Evolutionary conservation across 208 protist species (phyloP).

Genomic region (Zelonia costaricensis): DNA sequence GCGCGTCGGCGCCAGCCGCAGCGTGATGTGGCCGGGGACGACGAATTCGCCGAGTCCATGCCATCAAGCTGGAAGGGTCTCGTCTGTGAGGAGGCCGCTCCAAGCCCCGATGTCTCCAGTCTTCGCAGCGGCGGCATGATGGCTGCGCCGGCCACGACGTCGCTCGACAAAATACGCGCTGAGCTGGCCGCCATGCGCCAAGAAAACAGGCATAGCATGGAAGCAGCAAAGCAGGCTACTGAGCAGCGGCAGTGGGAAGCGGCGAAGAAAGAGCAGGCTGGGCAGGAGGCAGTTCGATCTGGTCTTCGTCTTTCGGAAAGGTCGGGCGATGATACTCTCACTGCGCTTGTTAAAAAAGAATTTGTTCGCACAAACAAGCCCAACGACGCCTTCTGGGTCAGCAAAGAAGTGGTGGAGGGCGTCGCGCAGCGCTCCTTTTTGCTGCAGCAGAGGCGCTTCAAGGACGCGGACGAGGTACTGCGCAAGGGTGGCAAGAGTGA

Average conservation of each 20-base stretch:
- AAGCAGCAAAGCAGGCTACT: constrained; percentile 8
- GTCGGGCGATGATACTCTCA: constrained; percentile 2
- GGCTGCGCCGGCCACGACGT: constrained; percentile 52
- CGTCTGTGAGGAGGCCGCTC: neutral
- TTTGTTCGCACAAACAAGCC: constrained; percentile 35
- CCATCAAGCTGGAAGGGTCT: neutral
- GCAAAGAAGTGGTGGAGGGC: constrained; percentile 57
- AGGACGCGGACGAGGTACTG: constrained; percentile 72
- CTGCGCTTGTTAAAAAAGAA: constrained; percentile 14
- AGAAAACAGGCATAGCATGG: constrained; percentile 13
- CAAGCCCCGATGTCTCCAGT: constrained; percentile 15
- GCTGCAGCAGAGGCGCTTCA: constrained; percentile 36
- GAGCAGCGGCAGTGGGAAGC: constrained; percentile 15
- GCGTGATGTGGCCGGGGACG: neutral
- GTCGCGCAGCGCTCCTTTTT: constrained; percentile 33
- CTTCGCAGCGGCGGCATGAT: constrained; percentile 29
- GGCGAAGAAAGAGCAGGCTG: constrained; percentile 5
- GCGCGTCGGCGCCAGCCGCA: constrained; percentile 16
- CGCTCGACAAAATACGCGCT: constrained; percentile 63
- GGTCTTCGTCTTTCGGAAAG: neutral
- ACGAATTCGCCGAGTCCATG: neutral
- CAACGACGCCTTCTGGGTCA: constrained; percentile 52
- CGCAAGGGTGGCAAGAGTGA: constrained; percentile 36
- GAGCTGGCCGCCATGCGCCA: constrained; percentile 38
- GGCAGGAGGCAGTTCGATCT: neutral